Percentiles rank a stretch among this genome's conserved stretches.
Evolutionary conservation across 306 rosid genomes (phyloP).

Genomic region (Erythrophleum fordii): DNA sequence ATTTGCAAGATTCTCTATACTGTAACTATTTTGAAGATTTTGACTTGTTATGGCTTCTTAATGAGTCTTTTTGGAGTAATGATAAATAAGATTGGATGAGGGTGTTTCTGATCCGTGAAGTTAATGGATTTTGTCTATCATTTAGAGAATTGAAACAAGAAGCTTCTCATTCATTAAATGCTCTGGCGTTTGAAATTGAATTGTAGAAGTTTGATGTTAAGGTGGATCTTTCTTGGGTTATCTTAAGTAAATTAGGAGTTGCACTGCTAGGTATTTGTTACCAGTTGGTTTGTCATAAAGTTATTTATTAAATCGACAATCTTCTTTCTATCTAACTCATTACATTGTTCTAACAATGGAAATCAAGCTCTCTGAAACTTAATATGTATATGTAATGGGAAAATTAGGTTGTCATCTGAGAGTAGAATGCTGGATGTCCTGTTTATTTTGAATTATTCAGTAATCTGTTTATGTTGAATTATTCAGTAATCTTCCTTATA

Average conservation of each 20-base stretch:
- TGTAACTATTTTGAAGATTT: not conserved
- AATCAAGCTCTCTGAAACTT: not conserved
- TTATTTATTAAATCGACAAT: not conserved
- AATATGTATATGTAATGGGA: not conserved
- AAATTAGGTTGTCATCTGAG: not conserved
- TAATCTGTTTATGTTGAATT: not conserved
- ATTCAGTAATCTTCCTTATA: not conserved
- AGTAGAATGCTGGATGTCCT: not conserved
- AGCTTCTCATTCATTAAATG: no score
- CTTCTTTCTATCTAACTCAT: not conserved
- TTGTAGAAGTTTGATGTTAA: no score
- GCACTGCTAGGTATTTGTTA: not conserved
- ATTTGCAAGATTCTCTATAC: not conserved
- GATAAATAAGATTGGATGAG: not conserved
- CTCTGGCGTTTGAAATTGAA: no score
- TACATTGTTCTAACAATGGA: not conserved
- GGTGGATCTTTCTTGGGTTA: not conserved
- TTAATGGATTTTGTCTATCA: not conserved
- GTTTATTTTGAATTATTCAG: not conserved
- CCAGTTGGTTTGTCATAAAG: not conserved
- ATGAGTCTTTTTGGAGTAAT: not conserved
- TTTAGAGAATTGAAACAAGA: not conserved
- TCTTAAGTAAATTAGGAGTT: not conserved
- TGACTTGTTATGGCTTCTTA: not conserved
- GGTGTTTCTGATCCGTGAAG: not conserved